Base-by-base conservation (phyloP, 257 asterid genomes). In the Lantana camara region DNA sequence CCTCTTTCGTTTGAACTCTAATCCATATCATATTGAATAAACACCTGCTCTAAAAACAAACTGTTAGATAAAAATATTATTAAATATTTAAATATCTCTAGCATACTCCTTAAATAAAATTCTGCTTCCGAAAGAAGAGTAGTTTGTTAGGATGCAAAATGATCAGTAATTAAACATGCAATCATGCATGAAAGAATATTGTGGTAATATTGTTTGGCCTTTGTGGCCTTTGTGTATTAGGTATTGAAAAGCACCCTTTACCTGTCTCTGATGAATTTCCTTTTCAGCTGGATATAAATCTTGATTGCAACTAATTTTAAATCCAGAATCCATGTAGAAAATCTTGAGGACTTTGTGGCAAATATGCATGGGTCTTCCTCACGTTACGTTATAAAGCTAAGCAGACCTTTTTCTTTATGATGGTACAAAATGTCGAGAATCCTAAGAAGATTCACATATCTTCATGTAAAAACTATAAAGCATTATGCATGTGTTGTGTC, bases 361-460 rank as follows among this genome's bases (percentile, higher is more conserved):
- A n/a, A n/a, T n/a, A n/a, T n/a, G n/a, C n/a, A 45, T 50, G 16
- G 14, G 21, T 52, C 77, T 73, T 62, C 80, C 70, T 77, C 1
- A 35, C n/a, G n/a, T n/a, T n/a, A n/a, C 58, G 82, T 44, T 57
- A 63, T 23, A 57, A 69, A 50, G 44, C 11, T 0, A 10, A 37
- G 40, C 11, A 35, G 40, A 30, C 4, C 7, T 30, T 30, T 35
- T 35, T 35, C 40, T 35, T 44, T 16, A n/a, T 56, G 29, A 15
- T 32, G 46, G 62, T 56, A 56, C 62, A 56, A 32, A 56, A 34
- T 32, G 62, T 56, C 46, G 46, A 58, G 60, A 45, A 68, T 34
- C 46, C 52, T n/a, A n/a, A n/a, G n/a, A n/a, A 2, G 1, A 51
- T 5, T 4, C 13, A 50, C 54, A n/a, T n/a, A 14, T 19, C 4